Evolutionary conservation across 2,329 filamentous ascomycete species (phyloP), one percentile per base, ranked within the genome.

Genomic region (Lasiodiplodia gonubiensis): DNA sequence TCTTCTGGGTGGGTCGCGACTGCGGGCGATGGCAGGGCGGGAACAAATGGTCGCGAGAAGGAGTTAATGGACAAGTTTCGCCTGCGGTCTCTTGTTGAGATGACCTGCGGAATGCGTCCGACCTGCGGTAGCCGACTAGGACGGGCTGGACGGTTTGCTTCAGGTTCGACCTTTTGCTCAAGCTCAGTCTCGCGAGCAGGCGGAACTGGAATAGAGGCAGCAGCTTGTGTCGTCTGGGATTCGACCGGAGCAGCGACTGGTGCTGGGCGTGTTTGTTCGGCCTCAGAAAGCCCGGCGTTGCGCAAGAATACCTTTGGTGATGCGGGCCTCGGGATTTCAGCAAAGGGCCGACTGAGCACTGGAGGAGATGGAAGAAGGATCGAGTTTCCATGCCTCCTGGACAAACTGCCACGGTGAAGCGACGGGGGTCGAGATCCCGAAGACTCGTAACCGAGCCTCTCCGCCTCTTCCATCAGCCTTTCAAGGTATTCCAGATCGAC

Each of bases 81-180:
- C 42, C 88, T 83, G 64, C 89, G 86, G 55, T 86, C 85, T 57
- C 83, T 81, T 61, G 86, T 88, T 54, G 88, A 92, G 35, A 94
- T 84, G 4, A 97, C 92, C 72, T 89, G 89, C 10, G 94, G 94
- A 63, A 97, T 97, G 18, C 94, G 88, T 10, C 93, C 94, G 55
- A 97, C 89, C 71, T 94, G 92, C 33, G 89, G 88, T 21, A 97
- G 82, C 67, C 93, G 86, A 74, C 88, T 92, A 11, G 87, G 87
- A 11, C 80, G 81, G 46, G 66, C 18, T 14, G 42, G 59, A 18
- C 21, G 42, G n/a, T 30, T 63, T 8, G 59, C 27, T 37, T 12
- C 59, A 48, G 27, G 59, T 14, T 37, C 21, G 12, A 23, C 59
- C 3, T 48, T 25, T 7, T 27, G 49, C 46, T 63, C 59, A 18